Evolutionary conservation across 306 rosid species (phyloP), one percentile per base, ranked within the genome.

Genomic region (Quercus wislizeni): DNA sequence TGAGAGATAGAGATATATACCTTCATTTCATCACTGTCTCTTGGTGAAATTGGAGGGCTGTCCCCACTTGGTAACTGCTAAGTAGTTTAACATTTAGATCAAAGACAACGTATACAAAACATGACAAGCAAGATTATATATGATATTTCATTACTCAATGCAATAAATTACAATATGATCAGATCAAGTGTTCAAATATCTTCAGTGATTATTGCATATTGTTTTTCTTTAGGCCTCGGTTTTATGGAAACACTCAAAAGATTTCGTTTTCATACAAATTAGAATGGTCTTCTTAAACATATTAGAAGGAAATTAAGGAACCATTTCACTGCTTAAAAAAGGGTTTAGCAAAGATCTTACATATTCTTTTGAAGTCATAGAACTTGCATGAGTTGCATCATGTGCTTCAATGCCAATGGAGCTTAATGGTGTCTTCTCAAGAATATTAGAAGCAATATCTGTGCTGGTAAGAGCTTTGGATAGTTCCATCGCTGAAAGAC

Each of bases 401-500:
- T 61, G 70, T 6, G 56, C 77, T 73, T 83, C 88, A 46, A 67
- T 71, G 49, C 64, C 82, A 33, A 67, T 72, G 79, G 89, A 71
- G 33, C 84, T 76, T 69, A 80, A 52, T 8, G 79, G 78, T 17
- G 91, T 74, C 71, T 74, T 86, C 69, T 84, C 90, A 55, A 89
- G 71, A 82, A 67, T 77, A 5, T 77, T 80, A 52, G 90, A 82
- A 68, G 81, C 49, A 83, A 73, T 71, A 35, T 84, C 83, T 4
- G 89, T 84, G 76, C 64, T 85, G 31, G 92, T 86, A 79, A 94
- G 89, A 73, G 95, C 97, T 81, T 91, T 90, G 74, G 98, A 90
- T 75, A 95, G 91, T 85, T 92, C 97, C 79, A 78, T 83, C 68
- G 99, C 97, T 1, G 96, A 95, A 69, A 95, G 91, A 65, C 99